Evolutionary conservation across 257 asterid genomes (phyloP), one percentile per base, ranked within the genome.

Genomic region (Scutellaria baicalensis): DNA sequence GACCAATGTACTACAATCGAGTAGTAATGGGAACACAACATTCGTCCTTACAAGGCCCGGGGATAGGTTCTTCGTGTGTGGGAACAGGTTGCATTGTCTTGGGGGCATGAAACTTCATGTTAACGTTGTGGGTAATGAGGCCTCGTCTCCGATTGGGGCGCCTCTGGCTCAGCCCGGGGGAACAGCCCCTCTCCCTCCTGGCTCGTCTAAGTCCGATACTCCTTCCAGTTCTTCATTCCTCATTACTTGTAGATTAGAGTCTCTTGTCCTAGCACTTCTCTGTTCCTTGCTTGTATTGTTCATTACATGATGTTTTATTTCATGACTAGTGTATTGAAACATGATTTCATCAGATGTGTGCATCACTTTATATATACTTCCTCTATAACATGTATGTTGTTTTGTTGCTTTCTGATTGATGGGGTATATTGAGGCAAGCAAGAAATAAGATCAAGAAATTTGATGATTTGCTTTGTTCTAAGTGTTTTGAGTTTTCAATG

Each of bases 31-130:
- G 78, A 92, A 92, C 91, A 70, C 96, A 35, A 6, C 91, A 0
- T 45, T 80, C 23, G 67, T 81, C 11, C 69, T 89, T 63, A 74
- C 87, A 1, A 45, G 31, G 10, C 80, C 88, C 0, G 96, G 92
- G 1, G 89, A 89, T 6, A 82, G 85, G 69, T 89, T 76, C 67
- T 89, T 86, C 16, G 69, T 84, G 8, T 86, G 96, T 50, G 94
- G 96, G 16, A 88, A 88, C 48, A 83, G 81, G 75, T 38, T 92
- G 73, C 88, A 89, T 65, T 92, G 98, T 56, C 85, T 89, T 9
- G 94, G 87, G 1, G 98, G 98, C 51, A 83, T 88, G 98, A 92
- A 92, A 39, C 86, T 92, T 61, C 96, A 80, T 8, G 94, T 80
- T 4, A 62, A 64, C 21, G 88, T 88, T 1, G 68, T 56, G 1